Conservation (phyloP, 768 basidiomycete genomes). For the Suillus luteus region DNA sequence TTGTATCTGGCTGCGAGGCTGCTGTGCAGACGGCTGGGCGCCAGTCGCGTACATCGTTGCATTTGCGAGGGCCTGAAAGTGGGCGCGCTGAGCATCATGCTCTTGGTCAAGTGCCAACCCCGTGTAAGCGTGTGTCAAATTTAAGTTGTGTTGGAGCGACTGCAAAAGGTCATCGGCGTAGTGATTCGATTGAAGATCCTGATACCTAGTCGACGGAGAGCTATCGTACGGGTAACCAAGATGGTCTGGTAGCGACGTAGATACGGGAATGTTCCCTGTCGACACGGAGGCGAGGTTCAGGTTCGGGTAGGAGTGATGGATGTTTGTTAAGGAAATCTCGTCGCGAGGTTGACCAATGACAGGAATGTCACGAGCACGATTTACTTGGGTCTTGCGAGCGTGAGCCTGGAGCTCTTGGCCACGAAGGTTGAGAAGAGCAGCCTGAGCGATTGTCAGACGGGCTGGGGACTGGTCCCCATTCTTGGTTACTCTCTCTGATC, state of each 20-base stretch:
- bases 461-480: conserved; percentile 66
- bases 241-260: conserved; percentile 25
- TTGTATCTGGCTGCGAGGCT: conserved; percentile 33
- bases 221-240: conserved; percentile 21
- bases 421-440: conserved; percentile 72
- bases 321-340: conserved; percentile 4
- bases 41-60: conserved; percentile 18
- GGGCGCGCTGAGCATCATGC: conserved; percentile 20
- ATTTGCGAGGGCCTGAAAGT: conserved; percentile 27
- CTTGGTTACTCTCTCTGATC: conserved; percentile 57
- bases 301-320: conserved; percentile 11
- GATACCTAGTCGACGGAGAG: conserved; percentile 19
- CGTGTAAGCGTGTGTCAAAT: conserved; percentile 17
- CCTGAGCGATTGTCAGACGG: conserved; percentile 76
- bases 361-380: conserved; percentile 18
- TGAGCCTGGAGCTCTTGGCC: conserved; percentile 53
- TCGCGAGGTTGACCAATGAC: conserved; percentile 10
- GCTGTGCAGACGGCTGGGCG: conserved; percentile 9
- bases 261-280: conserved; percentile 16
- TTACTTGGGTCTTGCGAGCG: conserved; percentile 8
- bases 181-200: conserved; percentile 33
- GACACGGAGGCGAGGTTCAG: conserved; percentile 1
- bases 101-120: conserved; percentile 21
- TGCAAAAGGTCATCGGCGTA: conserved; percentile 43
- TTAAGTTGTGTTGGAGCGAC: conserved; percentile 32